A percentile compares a stretch with the other conserved stretches of the same genome.
phyloP scores from a whole-genome alignment of 352 stramenopile species.

The Globisporangium takayamanum region DNA sequence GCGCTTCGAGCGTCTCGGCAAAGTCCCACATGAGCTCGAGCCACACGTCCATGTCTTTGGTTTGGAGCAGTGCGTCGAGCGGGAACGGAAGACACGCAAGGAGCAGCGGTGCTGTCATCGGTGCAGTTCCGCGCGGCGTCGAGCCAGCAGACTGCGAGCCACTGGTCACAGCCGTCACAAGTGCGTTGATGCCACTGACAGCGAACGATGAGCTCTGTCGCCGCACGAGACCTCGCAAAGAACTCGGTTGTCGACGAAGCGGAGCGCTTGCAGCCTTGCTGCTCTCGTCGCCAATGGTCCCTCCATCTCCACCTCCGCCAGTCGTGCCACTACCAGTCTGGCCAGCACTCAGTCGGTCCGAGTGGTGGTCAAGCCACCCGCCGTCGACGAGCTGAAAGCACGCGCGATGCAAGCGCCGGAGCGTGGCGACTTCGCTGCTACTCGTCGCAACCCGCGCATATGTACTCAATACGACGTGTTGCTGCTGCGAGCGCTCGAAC shows the following conservation, averaged over 20 bases:
- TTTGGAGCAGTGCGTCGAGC: neutral
- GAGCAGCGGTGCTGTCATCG: neutral
- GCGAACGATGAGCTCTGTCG: constrained; percentile 1
- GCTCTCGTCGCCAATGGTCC: neutral
- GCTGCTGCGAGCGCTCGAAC: constrained; percentile 8
- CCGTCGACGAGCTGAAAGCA: constrained; percentile 4
- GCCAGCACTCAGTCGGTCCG: too few relatives aligned
- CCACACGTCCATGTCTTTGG: constrained; percentile 8
- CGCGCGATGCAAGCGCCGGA: constrained; percentile 4
- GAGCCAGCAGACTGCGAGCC: neutral
- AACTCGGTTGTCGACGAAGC: constrained; percentile 1
- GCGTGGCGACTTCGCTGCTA: neutral
- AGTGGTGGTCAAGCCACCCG: neutral
- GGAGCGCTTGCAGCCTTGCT: neutral
- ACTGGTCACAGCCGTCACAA: too few relatives aligned
- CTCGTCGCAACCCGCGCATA: neutral
- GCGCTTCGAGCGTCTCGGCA: constrained; percentile 4
- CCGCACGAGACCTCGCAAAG: neutral
- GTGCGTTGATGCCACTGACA: neutral
- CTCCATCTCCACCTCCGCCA: too few relatives aligned
- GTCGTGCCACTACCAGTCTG: neutral
- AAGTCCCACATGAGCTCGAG: constrained; percentile 9
- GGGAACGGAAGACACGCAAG: constrained; percentile 8
- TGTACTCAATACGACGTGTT: constrained; percentile 7
- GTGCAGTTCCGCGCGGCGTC: neutral